Evolutionary conservation across 1,284 basidiomycete species (phyloP).

Genomic region (Rhodotorula sp.): DNA sequence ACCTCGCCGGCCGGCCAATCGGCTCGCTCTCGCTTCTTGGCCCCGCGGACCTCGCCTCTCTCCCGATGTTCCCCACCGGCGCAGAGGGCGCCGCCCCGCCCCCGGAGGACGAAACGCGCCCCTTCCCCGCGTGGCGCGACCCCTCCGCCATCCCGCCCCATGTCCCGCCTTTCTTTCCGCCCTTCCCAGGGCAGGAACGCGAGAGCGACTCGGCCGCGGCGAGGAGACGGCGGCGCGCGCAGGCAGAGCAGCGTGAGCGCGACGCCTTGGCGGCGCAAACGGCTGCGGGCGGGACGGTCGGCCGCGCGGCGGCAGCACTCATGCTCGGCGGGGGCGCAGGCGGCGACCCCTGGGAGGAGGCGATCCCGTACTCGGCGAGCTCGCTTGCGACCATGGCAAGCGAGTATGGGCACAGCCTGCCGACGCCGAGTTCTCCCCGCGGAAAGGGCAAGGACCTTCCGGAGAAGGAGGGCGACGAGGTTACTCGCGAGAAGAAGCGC

Average conservation of each 20-base stretch:
- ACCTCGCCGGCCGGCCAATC: constrained; percentile 25
- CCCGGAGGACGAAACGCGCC: constrained; percentile 13
- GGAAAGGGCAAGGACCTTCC: background rate
- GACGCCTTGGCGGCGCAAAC: constrained; percentile 2
- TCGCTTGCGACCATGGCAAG: constrained; percentile 25
- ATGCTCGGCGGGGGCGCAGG: constrained; percentile 15
- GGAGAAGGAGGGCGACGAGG: constrained; percentile 8
- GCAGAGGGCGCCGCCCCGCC: background rate
- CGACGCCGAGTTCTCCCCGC: constrained; percentile 19
- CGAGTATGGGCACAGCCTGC: constrained; percentile 27
- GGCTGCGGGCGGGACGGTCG: background rate
- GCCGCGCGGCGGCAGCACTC: constrained; percentile 5
- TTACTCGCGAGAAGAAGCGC: constrained; percentile 3
- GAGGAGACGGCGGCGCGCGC: constrained; percentile 28
- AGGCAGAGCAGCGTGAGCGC: constrained; percentile 18
- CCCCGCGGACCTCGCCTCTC: background rate
- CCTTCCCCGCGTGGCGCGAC: constrained; percentile 29
- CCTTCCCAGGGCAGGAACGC: constrained; percentile 41
- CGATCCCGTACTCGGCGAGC: constrained; percentile 34
- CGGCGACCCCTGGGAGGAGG: constrained; percentile 34
- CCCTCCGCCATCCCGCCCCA: constrained; percentile 21
- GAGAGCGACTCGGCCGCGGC: constrained; percentile 32
- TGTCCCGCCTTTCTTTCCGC: constrained; percentile 41
- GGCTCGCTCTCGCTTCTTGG: constrained; percentile 9
- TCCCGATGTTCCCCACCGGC: background rate